phyloP scores from a whole-genome alignment of 2,329 filamentous ascomycete genomes.

The Verticillium klebahnii region DNA sequence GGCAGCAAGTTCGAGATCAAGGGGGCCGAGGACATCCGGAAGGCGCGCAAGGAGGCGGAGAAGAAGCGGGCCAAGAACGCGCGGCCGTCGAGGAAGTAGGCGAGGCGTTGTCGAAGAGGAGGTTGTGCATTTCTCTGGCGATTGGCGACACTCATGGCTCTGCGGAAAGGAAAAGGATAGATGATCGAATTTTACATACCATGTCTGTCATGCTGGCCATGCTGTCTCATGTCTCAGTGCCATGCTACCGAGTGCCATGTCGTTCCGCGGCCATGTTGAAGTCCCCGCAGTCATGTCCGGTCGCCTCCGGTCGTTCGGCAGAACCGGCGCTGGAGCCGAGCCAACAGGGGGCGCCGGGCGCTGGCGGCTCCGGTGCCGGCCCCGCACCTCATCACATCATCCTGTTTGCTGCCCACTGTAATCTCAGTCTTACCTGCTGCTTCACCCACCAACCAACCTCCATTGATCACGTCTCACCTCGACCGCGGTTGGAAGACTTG shows the following conservation, averaged over 20 bases:
- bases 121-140: not conserved
- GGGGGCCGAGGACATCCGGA: constrained; percentile 78
- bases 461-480: not conserved
- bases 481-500: not conserved
- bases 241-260: too few species aligned
- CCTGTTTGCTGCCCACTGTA: not conserved
- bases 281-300: not conserved
- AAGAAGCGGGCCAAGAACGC: constrained; percentile 83
- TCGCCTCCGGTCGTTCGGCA: not conserved
- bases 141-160: too few species aligned
- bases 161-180: too few species aligned
- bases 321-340: not conserved
- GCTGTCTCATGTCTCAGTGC: too few species aligned
- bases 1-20: constrained; percentile 76
- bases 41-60: constrained; percentile 73
- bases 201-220: not conserved
- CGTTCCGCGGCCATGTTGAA: too few species aligned
- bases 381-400: not conserved
- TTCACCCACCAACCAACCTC: not conserved
- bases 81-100: constrained; percentile 60
- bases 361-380: not conserved
- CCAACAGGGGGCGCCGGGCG: not conserved
- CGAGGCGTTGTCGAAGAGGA: not conserved
- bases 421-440: not conserved
- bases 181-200: not conserved